These are phyloP conservation scores for Parathielavia hyrcaniae DNA, from an alignment of 495 filamentous ascomycete genomes.

Conservation along the genomic window DNA sequence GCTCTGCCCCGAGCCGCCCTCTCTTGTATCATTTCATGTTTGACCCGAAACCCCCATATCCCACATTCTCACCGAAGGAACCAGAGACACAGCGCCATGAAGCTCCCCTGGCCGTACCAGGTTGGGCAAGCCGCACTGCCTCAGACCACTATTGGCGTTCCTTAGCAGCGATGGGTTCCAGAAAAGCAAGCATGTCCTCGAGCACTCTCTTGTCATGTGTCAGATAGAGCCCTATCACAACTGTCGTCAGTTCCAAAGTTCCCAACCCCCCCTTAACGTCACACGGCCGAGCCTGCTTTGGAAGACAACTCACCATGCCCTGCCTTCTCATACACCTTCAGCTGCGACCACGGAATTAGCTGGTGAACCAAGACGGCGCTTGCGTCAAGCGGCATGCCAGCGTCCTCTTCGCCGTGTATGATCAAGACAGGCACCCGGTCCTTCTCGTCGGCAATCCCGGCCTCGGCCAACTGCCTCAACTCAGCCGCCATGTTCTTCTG, in stretches of 20 bases:
- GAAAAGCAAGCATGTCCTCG: slow-evolving; percentile 5
- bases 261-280: background rate
- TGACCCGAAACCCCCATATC: too few relatives aligned
- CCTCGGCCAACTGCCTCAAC: slow-evolving; percentile 7
- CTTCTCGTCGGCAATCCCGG: background rate
- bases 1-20: too few relatives aligned
- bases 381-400: slow-evolving; percentile 16
- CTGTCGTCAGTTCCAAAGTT: background rate
- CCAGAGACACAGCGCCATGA: too few relatives aligned
- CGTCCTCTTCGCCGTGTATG: slow-evolving; percentile 16
- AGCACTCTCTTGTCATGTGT: slow-evolving; percentile 2
- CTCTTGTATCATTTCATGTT: too few relatives aligned
- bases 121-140: too few relatives aligned
- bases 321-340: slow-evolving; percentile 19
- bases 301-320: slow-evolving; percentile 17
- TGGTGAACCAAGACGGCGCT: slow-evolving; percentile 8
- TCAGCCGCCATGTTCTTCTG: slow-evolving; percentile 1
- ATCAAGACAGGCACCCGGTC: slow-evolving; percentile 13
- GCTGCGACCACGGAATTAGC: slow-evolving; percentile 16
- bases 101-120: too few relatives aligned
- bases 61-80: too few relatives aligned
- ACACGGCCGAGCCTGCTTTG: too few relatives aligned
- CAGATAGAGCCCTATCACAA: slow-evolving; percentile 8
- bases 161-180: background rate
- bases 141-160: background rate